A percentile compares a stretch with the other conserved stretches of the same genome.
phyloP scores from a whole-genome alignment of 2,329 filamentous ascomycete species.

The Alternaria angustiovoidea region DNA sequence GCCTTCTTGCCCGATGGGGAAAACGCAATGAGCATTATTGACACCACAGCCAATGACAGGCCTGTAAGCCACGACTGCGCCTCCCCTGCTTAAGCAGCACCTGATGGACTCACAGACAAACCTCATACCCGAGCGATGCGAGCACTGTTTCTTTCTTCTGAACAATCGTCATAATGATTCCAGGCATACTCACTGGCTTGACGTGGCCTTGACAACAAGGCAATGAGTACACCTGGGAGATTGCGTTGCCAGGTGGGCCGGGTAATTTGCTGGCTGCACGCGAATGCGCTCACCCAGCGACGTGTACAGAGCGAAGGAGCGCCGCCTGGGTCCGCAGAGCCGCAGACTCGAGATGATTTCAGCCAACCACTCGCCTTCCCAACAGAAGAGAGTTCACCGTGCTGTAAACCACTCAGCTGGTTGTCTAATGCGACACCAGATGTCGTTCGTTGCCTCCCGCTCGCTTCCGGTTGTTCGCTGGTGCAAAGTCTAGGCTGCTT shows the following conservation, averaged over 20 bases:
- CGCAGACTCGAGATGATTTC: slow-evolving; percentile 10
- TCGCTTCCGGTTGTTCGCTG: slow-evolving; percentile 14
- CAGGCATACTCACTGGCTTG: slow-evolving; percentile 7
- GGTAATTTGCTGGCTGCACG: slow-evolving; percentile 9
- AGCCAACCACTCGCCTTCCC: slow-evolving; percentile 18
- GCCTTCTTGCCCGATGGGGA: slow-evolving; percentile 3
- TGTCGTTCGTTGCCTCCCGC: slow-evolving; percentile 20
- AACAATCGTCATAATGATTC: slow-evolving; percentile 9
- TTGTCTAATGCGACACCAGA: slow-evolving; percentile 3
- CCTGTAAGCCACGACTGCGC: slow-evolving; percentile 15
- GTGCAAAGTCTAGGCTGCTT: slow-evolving; percentile 13
- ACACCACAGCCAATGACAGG: slow-evolving; percentile 14
- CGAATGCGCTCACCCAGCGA: slow-evolving; percentile 5
- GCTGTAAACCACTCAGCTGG: slow-evolving; percentile 14
- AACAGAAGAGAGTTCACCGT: slow-evolving; percentile 19
- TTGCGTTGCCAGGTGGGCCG: slow-evolving; percentile 15
- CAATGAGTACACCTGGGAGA: slow-evolving; percentile 12
- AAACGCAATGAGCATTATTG: slow-evolving; percentile 6
- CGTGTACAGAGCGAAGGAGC: slow-evolving; percentile 2
- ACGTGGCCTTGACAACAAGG: slow-evolving; percentile 12
- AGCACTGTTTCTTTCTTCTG: slow-evolving; percentile 8
- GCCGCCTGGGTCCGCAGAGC: slow-evolving; percentile 20
- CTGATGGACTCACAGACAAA: slow-evolving; percentile 11
- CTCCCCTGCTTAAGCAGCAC: slow-evolving; percentile 12
- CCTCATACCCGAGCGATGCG: slow-evolving; percentile 14